Base-by-base conservation (phyloP, 345 rosid species). In the Citrus mangshanensis region DNA sequence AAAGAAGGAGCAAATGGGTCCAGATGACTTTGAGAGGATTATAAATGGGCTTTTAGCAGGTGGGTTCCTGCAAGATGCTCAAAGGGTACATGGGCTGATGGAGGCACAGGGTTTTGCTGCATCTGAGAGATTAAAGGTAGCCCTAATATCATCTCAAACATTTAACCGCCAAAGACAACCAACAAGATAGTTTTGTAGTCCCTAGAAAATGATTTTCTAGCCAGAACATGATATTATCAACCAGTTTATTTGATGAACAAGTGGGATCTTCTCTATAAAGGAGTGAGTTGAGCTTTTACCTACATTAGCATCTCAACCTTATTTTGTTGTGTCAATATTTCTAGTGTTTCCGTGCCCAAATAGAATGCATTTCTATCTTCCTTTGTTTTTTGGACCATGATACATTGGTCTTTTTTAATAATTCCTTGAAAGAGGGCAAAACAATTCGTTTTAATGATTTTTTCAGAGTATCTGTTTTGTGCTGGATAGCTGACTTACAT, bases 31-130 rank as follows among this genome's bases (percentile, higher is more conserved):
- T 77, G 91, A 90, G 77, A 93, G 84, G 80, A 83, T 88, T 60
- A 81, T 91, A 74, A 66, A 73, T 6, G 97, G 90, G 78, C 93
- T 96, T 73, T 69, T 76, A 18, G 87, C 37, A 6, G 93, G 95
- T 62, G 93, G 97, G 42, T 93, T 94, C 77, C 72, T 77, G 78
- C 84, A 89, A 83, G 94, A 93, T 61, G 97, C 99, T 71, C 70
- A 49, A 62, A 88, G 91, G 78, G 63, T 94, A 73, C 70, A 12
- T 51, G 84, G 28, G 66, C 55, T 87, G 76, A 92, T 93, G 97
- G 87, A 89, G 82, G 85, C 88, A 28, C 89, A 62, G 77, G 91
- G 93, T 55, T 88, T 85, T 74, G 13, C 42, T 19, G 84, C 87
- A 67, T 76, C 96, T 21, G 85, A 88, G 38, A 3, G 66, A 12